Base-by-base conservation (phyloP, 2,329 filamentous ascomycete genomes). In the Trichoderma atrobrunneum region DNA sequence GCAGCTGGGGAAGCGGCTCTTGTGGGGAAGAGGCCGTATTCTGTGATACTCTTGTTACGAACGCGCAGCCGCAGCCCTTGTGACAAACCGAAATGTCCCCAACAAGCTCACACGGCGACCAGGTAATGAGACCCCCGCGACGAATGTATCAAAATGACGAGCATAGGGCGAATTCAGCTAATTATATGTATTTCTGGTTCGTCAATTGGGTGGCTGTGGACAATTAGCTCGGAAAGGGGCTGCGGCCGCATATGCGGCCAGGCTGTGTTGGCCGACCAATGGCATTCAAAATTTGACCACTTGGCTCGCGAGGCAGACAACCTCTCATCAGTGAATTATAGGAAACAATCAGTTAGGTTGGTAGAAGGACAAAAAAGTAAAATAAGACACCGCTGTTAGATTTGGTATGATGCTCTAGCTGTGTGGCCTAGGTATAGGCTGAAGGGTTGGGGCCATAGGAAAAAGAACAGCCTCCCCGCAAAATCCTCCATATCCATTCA, bases 191-290 rank as follows among this genome's bases (percentile, higher is more conserved):
- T 65, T 60, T 71, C 59, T n/a, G 18, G 56, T 65, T 21, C 28
- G n/a, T 54, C 24, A 36, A 61, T 65, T 70, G 36, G 36, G 71
- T 70, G 71, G 71, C 71, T 71, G 67, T 72, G 71, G 57, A 65
- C 34, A 28, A 28, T 62, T 57, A 36, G 56, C 59, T 51, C 28
- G 43, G 43, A 70, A 69, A 26, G 24, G 48, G 74, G 66, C 74
- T 72, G 39, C 67, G 78, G 77, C 77, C 74, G 76, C 75, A 79
- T 74, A 77, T 77, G 69, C 63, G 77, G 77, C 76, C 76, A 63
- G 75, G 76, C 73, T 74, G 74, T 75, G 73, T 72, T 63, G 59
- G 68, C 43, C 30, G 48, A 71, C 71, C 32, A 71, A 54, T 56
- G 32, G 67, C 39, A 34, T 32, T 16, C 48, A 34, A 43, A 32